Evolutionary conservation across 2,329 filamentous ascomycete species (phyloP).

Genomic region (Ceratocystis colombiana): DNA sequence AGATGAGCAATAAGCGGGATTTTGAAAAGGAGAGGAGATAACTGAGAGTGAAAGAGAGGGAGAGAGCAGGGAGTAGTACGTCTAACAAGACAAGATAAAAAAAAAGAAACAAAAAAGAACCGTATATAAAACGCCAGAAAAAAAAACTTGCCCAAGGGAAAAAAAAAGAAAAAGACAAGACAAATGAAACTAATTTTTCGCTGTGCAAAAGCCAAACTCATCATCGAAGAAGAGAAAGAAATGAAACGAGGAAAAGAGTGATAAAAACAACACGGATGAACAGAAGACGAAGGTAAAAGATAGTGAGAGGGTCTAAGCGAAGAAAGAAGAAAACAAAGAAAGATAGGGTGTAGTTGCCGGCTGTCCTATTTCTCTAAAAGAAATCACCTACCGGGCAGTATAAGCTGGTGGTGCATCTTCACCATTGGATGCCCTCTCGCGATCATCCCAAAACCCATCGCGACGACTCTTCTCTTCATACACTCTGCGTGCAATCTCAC

Average conservation of each 20-base stretch:
- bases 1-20: not conserved
- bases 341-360: not conserved
- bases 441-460: slow-evolving; percentile 44
- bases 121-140: slow-evolving; percentile 1
- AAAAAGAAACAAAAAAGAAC: not conserved
- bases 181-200: slow-evolving; percentile 9
- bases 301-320: not conserved
- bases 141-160: not conserved
- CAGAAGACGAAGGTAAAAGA: not conserved
- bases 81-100: not conserved
- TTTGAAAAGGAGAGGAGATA: not conserved
- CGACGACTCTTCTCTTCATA: slow-evolving; percentile 69
- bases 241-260: too few relatives aligned
- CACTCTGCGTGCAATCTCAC: slow-evolving; percentile 77
- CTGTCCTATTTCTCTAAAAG: not conserved
- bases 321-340: slow-evolving; percentile 6
- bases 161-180: not conserved
- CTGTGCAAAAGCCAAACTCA: slow-evolving; percentile 4
- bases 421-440: slow-evolving; percentile 25
- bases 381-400: slow-evolving; percentile 33
- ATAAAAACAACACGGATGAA: slow-evolving; percentile 2
- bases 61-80: not conserved
- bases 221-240: slow-evolving; percentile 14
- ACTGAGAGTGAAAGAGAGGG: not conserved
- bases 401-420: slow-evolving; percentile 53